phyloP scores from a whole-genome alignment of 208 protist genomes.

The Histomonas meleagridis region DNA sequence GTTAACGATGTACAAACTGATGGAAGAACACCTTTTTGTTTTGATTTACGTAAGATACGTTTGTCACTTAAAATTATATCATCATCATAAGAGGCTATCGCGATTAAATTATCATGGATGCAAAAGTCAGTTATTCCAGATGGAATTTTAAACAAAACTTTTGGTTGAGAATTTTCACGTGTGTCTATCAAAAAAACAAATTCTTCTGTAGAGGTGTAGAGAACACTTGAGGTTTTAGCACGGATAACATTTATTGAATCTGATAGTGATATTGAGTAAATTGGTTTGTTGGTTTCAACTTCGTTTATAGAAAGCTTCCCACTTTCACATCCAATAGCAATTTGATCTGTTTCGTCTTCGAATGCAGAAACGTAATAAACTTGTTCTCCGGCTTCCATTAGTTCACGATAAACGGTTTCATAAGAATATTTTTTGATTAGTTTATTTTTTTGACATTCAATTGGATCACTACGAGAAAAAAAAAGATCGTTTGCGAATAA shows the following conservation, averaged over 20 bases:
- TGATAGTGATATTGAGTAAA: not conserved
- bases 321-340: slow-evolving; percentile 7
- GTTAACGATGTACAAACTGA: not conserved
- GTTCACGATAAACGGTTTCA: too few relatives aligned
- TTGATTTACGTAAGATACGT: not conserved
- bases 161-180: not conserved
- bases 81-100: not conserved
- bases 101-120: not conserved
- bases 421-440: too few relatives aligned
- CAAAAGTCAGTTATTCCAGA: not conserved
- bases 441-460: too few relatives aligned
- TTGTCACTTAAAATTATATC: slow-evolving; percentile 11
- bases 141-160: not conserved
- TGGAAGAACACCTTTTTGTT: not conserved
- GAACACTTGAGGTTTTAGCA: too few relatives aligned
- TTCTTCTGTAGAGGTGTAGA: not conserved
- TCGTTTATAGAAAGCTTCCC: not conserved
- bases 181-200: not conserved
- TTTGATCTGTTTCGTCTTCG: not conserved
- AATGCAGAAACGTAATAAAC: not conserved
- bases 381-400: not conserved
- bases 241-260: not conserved
- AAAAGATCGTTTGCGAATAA: too few relatives aligned
- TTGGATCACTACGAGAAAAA: too few relatives aligned
- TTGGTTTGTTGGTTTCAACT: not conserved